Percentiles rank a stretch among this genome's conserved stretches.
These are phyloP conservation scores for Chaetoscypha palmicola DNA, from an alignment of 2,329 filamentous ascomycete species.

Conservation along the genomic window DNA sequence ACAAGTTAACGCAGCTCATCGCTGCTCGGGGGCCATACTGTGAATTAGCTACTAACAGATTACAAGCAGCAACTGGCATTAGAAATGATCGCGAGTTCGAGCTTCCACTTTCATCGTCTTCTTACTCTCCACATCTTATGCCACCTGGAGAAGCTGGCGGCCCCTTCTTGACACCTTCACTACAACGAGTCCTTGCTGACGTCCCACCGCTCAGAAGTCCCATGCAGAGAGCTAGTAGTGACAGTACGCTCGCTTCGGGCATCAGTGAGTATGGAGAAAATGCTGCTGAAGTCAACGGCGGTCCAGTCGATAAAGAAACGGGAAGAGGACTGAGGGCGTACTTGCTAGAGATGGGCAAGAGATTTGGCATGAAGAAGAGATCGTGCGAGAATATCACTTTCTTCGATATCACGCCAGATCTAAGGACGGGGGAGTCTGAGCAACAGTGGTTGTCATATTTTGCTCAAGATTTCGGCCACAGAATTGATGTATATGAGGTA, in stretches of 20 bases:
- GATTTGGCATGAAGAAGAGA: constrained; percentile 13
- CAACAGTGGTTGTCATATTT: no score
- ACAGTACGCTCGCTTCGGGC: not conserved
- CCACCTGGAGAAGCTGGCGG: no score
- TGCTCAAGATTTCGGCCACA: no score
- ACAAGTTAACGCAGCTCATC: not conserved
- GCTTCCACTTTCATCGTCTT: not conserved
- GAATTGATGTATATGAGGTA: constrained; percentile 22
- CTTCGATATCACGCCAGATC: constrained; percentile 25
- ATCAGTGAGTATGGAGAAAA: not conserved
- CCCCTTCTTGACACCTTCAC: no score
- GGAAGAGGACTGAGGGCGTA: constrained; percentile 25
- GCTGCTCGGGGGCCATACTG: not conserved
- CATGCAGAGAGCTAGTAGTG: no score
- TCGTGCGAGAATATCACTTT: constrained; percentile 23
- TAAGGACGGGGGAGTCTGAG: no score
- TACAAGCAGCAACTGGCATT: not conserved
- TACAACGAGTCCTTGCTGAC: no score
- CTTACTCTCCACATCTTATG: not conserved
- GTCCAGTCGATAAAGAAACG: constrained; percentile 18
- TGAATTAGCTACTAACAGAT: not conserved
- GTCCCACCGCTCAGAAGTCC: no score
- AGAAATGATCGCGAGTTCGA: constrained; percentile 3
- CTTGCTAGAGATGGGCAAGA: constrained; percentile 18
- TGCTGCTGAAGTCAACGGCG: not conserved